phyloP scores from a whole-genome alignment of 306 rosid genomes.

The Fragaria iinumae region DNA sequence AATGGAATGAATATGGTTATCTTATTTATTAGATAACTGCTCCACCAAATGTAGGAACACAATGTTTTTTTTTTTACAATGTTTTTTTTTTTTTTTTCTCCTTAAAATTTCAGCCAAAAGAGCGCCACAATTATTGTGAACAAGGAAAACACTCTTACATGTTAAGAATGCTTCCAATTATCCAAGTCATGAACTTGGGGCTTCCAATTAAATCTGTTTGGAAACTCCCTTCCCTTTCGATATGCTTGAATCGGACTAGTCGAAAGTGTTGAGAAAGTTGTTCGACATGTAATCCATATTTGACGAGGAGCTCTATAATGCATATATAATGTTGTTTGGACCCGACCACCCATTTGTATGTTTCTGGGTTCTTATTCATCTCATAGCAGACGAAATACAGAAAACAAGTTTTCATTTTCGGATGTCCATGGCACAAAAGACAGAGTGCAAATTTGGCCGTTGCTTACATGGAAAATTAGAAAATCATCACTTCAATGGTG shows the following conservation, averaged over 20 bases:
- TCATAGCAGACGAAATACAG: neutral
- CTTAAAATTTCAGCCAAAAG: too few relatives aligned
- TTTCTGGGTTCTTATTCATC: neutral
- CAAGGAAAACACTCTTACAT: neutral
- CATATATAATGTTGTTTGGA: neutral
- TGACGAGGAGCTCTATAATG: too few relatives aligned
- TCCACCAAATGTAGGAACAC: too few relatives aligned
- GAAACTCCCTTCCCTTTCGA: too few relatives aligned
- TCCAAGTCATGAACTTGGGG: neutral
- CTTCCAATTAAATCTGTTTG: too few relatives aligned
- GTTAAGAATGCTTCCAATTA: neutral
- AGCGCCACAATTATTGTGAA: neutral
- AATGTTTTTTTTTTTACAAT: too few relatives aligned
- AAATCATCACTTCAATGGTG: neutral
- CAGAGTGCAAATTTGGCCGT: neutral
- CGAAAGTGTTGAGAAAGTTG: too few relatives aligned
- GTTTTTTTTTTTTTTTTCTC: too few relatives aligned
- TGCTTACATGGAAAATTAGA: neutral
- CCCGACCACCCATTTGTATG: neutral
- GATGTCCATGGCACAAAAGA: neutral
- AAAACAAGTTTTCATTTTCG: neutral
- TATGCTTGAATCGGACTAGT: too few relatives aligned
- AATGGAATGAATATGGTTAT: too few relatives aligned
- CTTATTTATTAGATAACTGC: too few relatives aligned
- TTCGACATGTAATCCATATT: too few relatives aligned